These are phyloP conservation scores for Kregervanrija delftensis DNA, from an alignment of 805 yeast species.

Conservation along the genomic window DNA sequence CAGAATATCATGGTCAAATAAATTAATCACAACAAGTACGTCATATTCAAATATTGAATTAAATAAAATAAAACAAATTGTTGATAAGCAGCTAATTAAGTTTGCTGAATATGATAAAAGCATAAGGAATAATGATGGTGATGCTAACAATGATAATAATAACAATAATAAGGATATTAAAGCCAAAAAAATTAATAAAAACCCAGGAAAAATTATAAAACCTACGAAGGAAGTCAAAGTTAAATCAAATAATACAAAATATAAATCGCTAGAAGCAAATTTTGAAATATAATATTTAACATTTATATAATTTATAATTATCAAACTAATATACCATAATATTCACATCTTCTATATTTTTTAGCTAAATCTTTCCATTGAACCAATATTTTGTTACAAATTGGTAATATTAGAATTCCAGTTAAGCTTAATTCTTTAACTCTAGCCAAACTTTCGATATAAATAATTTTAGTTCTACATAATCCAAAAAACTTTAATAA, in stretches of 20 bases:
- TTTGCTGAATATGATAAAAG: conserved; percentile 36
- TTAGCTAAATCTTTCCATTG: conserved; percentile 72
- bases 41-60: conserved; percentile 39
- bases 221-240: neutral
- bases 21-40: conserved; percentile 25
- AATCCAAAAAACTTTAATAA: conserved; percentile 41
- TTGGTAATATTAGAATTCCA: conserved; percentile 63
- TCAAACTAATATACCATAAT: conserved; percentile 68
- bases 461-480: conserved; percentile 53
- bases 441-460: conserved; percentile 83
- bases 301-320: neutral
- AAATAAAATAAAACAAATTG: conserved; percentile 42
- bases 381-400: conserved; percentile 74
- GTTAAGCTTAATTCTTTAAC: conserved; percentile 69
- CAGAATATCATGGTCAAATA: conserved; percentile 51
- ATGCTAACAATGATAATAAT: neutral
- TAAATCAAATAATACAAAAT: neutral
- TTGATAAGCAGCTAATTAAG: conserved; percentile 45
- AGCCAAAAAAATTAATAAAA: neutral
- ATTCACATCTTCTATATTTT: conserved; percentile 56
- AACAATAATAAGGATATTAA: neutral
- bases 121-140: neutral
- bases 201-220: neutral
- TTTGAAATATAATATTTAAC: conserved; percentile 7
- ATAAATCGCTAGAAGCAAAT: conserved; percentile 9